Percentiles rank a stretch among this genome's conserved stretches.
Conservation (phyloP, 129 eudicot species). For the Pittosporum tobira region DNA sequence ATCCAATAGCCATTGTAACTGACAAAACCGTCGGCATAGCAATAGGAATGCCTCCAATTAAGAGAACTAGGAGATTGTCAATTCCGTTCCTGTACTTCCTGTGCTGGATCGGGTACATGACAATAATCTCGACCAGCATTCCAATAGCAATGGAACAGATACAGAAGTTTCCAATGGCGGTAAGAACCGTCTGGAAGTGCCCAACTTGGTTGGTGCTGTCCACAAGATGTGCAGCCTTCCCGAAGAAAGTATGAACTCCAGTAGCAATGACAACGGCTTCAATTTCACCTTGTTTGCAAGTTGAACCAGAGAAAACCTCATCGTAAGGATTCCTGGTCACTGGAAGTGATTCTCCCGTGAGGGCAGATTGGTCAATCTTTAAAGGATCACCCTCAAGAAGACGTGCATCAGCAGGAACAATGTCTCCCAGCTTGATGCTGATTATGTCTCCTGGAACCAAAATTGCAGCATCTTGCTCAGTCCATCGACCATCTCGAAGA, state of each 20-base stretch:
- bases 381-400: constrained; percentile 87
- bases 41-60: constrained; percentile 85
- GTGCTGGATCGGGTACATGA: constrained; percentile 84
- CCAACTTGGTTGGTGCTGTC: constrained; percentile 89
- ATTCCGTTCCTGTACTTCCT: constrained; percentile 64
- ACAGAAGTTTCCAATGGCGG: constrained; percentile 85
- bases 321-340: constrained; percentile 73
- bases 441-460: constrained; percentile 85
- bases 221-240: constrained; percentile 87
- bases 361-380: constrained; percentile 82
- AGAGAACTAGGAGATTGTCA: constrained; percentile 66
- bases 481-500: constrained; percentile 80
- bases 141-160: constrained; percentile 81
- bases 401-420: constrained; percentile 84
- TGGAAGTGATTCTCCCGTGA: constrained; percentile 82
- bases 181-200: constrained; percentile 73
- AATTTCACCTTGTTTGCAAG: constrained; percentile 85
- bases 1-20: constrained; percentile 90
- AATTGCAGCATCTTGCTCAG: constrained; percentile 72
- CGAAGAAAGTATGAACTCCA: constrained; percentile 85
- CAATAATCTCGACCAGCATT: constrained; percentile 65
- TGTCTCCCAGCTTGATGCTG: constrained; percentile 76
- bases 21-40: constrained; percentile 91
- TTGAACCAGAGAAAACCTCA: constrained; percentile 84
- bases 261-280: constrained; percentile 87